phyloP scores from a whole-genome alignment of 495 filamentous ascomycete genomes.

The Chlorociboria aeruginascens region DNA sequence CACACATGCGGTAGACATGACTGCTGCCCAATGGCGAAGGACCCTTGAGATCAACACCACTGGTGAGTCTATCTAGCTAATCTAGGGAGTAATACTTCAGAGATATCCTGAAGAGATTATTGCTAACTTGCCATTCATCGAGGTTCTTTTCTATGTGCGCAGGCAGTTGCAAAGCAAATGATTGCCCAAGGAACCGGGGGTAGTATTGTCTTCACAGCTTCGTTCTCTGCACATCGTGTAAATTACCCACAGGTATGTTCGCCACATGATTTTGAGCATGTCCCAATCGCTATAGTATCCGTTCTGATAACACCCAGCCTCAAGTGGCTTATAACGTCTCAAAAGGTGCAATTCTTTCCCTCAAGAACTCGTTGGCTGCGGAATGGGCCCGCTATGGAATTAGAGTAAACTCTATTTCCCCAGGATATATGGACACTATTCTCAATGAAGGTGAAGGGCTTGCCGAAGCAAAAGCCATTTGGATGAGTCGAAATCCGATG shows the following conservation, averaged over 20 bases:
- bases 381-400: slow-evolving; percentile 57
- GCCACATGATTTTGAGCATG: slow-evolving; percentile 19
- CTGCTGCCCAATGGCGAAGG: slow-evolving; percentile 39
- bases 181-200: slow-evolving; percentile 37
- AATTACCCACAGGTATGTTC: slow-evolving; percentile 45
- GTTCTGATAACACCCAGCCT: neutral
- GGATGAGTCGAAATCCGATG: slow-evolving; percentile 52
- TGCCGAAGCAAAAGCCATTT: slow-evolving; percentile 38
- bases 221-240: slow-evolving; percentile 52
- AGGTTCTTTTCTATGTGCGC: slow-evolving; percentile 56
- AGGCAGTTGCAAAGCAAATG: slow-evolving; percentile 47
- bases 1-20: slow-evolving; percentile 42
- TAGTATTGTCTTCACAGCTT: slow-evolving; percentile 52
- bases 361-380: slow-evolving; percentile 49
- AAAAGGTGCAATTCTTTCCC: slow-evolving; percentile 49
- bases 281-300: neutral
- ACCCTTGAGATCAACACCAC: slow-evolving; percentile 58
- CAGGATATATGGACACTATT: slow-evolving; percentile 77
- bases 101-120: too few relatives aligned
- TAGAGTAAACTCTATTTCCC: slow-evolving; percentile 55
- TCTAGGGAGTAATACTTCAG: too few relatives aligned
- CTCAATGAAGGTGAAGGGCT: slow-evolving; percentile 55
- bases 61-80: too few relatives aligned
- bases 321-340: slow-evolving; percentile 60
- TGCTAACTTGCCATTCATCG: too few relatives aligned